Conservation (phyloP, 495 filamentous ascomycete genomes). For the Talaromyces thailandensis region DNA sequence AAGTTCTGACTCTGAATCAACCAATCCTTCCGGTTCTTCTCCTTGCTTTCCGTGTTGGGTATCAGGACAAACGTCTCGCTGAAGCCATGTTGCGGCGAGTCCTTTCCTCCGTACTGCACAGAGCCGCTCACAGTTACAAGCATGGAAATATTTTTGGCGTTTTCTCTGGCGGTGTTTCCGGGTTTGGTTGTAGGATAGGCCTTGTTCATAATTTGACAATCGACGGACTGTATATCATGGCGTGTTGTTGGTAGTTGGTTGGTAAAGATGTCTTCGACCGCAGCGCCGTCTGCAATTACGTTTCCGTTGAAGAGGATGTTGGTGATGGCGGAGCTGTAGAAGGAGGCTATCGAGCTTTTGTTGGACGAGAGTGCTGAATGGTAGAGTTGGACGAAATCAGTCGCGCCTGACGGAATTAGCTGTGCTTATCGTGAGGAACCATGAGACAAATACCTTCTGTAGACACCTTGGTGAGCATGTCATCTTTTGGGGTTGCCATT, state of each 20-base stretch:
- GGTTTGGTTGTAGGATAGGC: constrained; percentile 39
- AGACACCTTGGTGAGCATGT: constrained; percentile 37
- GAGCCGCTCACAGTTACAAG: constrained; percentile 57
- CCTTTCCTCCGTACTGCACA: constrained; percentile 52
- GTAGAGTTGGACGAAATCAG: constrained; percentile 42
- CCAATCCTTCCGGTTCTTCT: constrained; percentile 45
- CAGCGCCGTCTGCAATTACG: constrained; percentile 40
- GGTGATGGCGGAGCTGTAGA: constrained; percentile 44
- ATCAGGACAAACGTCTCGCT: constrained; percentile 70
- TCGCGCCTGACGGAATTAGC: constrained; percentile 28
- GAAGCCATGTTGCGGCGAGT: constrained; percentile 53
- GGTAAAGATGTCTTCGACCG: constrained; percentile 51
- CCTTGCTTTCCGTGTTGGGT: constrained; percentile 53
- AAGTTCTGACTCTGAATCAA: constrained; percentile 70
- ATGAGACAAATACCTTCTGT: constrained; percentile 32
- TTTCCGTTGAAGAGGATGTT: constrained; percentile 62
- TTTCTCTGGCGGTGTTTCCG: constrained; percentile 22
- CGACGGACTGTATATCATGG: constrained; percentile 59
- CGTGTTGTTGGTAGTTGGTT: constrained; percentile 50
- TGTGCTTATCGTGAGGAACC: background rate
- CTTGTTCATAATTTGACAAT: constrained; percentile 67
- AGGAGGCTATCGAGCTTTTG: constrained; percentile 43
- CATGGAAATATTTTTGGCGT: constrained; percentile 56
- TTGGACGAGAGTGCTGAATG: constrained; percentile 47
- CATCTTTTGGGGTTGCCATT: constrained; percentile 34